Conservation (phyloP, 495 filamentous ascomycete species). For the Letharia columbiana region DNA sequence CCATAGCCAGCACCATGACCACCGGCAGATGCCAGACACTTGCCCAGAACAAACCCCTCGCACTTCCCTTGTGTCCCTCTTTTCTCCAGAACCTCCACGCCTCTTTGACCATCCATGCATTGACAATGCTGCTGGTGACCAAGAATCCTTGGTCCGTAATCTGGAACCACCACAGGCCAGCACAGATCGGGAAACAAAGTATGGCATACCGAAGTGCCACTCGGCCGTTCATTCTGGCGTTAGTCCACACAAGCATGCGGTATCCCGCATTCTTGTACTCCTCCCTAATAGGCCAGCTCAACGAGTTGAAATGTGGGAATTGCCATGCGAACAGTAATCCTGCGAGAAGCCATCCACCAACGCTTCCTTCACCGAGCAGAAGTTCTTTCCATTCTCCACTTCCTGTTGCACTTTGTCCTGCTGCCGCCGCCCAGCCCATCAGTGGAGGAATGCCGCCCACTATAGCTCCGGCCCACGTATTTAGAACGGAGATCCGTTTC, state of each 20-base stretch:
- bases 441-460: constrained; percentile 90
- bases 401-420: constrained; percentile 73
- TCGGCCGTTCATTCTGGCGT: constrained; percentile 71
- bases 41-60: constrained; percentile 88
- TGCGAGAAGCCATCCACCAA: constrained; percentile 86
- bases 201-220: constrained; percentile 86
- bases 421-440: constrained; percentile 96
- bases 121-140: constrained; percentile 69
- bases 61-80: constrained; percentile 70
- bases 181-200: constrained; percentile 77
- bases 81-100: constrained; percentile 74
- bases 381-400: constrained; percentile 69
- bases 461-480: constrained; percentile 91
- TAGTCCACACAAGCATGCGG: constrained; percentile 83
- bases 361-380: constrained; percentile 56
- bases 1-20: constrained; percentile 81
- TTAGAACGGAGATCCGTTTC: constrained; percentile 77
- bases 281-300: constrained; percentile 77
- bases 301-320: constrained; percentile 93
- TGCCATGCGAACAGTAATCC: constrained; percentile 89
- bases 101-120: constrained; percentile 76
- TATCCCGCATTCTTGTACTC: constrained; percentile 87
- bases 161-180: constrained; percentile 67
- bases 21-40: constrained; percentile 95
- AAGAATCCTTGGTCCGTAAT: constrained; percentile 87